Evolutionary conservation across 2,329 filamentous ascomycete species (phyloP).

Genomic region (Xylaria sp.): DNA sequence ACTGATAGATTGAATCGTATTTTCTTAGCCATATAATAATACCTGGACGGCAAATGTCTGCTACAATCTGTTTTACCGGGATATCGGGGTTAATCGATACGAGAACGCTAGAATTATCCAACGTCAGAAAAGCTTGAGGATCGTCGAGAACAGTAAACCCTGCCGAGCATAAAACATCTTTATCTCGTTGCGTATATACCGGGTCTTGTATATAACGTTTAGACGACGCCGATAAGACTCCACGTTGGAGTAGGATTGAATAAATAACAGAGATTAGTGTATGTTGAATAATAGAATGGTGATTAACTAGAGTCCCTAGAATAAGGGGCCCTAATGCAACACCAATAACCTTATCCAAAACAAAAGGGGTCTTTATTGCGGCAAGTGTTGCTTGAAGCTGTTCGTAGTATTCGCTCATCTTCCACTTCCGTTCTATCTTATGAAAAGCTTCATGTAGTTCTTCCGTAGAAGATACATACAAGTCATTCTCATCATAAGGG

Average conservation of each 20-base stretch:
- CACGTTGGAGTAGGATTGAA: not conserved
- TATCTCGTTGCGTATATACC: conserved; percentile 34
- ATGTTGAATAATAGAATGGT: not conserved
- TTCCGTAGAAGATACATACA: not conserved
- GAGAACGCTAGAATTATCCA: conserved; percentile 40
- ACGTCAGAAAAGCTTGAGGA: conserved; percentile 35
- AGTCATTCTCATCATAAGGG: not conserved
- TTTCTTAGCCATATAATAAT: conserved; percentile 12
- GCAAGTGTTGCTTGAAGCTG: conserved; percentile 33
- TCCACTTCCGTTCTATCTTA: conserved; percentile 33
- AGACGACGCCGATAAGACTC: not conserved
- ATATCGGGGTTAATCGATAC: conserved; percentile 34
- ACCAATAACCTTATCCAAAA: conserved; percentile 34
- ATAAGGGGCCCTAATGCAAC: conserved; percentile 33
- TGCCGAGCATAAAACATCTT: conserved; percentile 27
- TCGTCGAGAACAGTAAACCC: conserved; percentile 38
- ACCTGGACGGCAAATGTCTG: conserved; percentile 29
- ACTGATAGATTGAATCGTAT: not conserved
- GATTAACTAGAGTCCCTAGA: not conserved
- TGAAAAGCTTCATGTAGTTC: not conserved
- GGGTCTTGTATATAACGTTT: conserved; percentile 37
- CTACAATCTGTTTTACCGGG: conserved; percentile 38
- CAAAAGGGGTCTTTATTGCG: conserved; percentile 26
- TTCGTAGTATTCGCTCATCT: conserved; percentile 29
- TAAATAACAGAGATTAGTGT: not conserved